Percentiles rank a stretch among this genome's conserved stretches.
Conservation (phyloP, 345 rosid species). For the Eucalyptus paniculata region DNA sequence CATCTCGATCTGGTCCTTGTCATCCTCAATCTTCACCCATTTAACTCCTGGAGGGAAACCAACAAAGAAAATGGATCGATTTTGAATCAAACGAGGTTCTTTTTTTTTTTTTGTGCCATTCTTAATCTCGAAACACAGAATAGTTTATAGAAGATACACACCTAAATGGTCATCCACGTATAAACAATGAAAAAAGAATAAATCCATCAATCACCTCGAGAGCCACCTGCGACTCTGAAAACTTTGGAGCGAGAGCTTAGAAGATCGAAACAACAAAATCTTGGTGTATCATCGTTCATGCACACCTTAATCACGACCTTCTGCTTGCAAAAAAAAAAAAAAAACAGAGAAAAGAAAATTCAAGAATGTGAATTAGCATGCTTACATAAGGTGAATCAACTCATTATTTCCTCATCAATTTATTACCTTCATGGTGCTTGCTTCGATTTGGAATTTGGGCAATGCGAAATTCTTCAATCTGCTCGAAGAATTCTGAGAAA, state of each 20-base stretch:
- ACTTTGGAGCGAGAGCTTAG: neutral
- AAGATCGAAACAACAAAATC: neutral
- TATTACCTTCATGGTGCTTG: neutral
- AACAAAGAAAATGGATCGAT: neutral
- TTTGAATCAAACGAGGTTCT: neutral
- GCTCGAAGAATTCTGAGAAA: neutral
- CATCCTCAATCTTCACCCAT: neutral
- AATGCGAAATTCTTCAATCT: neutral
- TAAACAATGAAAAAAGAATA: neutral
- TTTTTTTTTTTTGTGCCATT: neutral
- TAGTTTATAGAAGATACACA: neutral
- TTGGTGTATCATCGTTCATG: neutral
- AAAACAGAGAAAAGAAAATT: neutral
- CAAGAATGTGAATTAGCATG: neutral
- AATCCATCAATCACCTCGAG: neutral
- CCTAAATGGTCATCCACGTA: neutral
- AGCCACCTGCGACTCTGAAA: accelerated
- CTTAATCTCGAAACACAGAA: neutral
- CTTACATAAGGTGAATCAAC: neutral
- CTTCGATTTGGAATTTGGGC: neutral
- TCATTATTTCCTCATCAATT: neutral
- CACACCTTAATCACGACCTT: neutral
- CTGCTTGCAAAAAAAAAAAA: neutral
- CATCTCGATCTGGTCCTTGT: neutral
- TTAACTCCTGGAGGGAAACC: neutral